These are phyloP conservation scores for Clonostachys rhizophaga DNA, from an alignment of 2,329 filamentous ascomycete species.

Conservation along the genomic window DNA sequence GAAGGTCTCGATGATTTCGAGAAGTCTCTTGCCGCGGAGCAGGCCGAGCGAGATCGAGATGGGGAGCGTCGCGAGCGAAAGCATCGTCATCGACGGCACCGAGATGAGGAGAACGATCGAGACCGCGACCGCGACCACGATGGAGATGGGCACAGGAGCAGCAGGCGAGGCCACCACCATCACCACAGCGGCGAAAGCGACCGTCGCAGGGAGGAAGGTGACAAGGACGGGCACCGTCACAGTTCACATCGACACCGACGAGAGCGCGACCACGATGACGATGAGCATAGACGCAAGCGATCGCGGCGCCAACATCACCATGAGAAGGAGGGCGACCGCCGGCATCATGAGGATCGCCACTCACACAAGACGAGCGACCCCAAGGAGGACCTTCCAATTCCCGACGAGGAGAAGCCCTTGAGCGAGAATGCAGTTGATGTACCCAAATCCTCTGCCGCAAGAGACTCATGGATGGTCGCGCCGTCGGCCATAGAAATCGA, in stretches of 20 bases:
- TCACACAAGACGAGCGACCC: conserved; percentile 35
- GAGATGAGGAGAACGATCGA: conserved; percentile 30
- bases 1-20: conserved; percentile 70
- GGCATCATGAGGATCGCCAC: conserved; percentile 10
- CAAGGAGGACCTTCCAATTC: conserved; percentile 45
- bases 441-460: conserved; percentile 36
- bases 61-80: conserved; percentile 37
- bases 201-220: conserved; percentile 10
- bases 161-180: conserved; percentile 21
- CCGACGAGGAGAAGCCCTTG: conserved; percentile 40
- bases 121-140: conserved; percentile 7
- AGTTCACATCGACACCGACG: conserved; percentile 2
- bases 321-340: conserved; percentile 20
- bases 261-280: conserved; percentile 33
- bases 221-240: conserved; percentile 16
- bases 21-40: conserved; percentile 65
- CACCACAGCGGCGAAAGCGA: conserved; percentile 10
- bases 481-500: conserved; percentile 80
- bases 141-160: conserved; percentile 12
- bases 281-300: conserved; percentile 46
- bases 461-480: conserved; percentile 94
- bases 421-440: conserved; percentile 14
- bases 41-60: conserved; percentile 42
- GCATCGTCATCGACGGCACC: conserved; percentile 40
- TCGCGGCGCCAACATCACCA: conserved; percentile 30